These are phyloP conservation scores for Pelargonium cotyledonis DNA, from an alignment of 441 rosid genomes.

Conservation along the genomic window DNA sequence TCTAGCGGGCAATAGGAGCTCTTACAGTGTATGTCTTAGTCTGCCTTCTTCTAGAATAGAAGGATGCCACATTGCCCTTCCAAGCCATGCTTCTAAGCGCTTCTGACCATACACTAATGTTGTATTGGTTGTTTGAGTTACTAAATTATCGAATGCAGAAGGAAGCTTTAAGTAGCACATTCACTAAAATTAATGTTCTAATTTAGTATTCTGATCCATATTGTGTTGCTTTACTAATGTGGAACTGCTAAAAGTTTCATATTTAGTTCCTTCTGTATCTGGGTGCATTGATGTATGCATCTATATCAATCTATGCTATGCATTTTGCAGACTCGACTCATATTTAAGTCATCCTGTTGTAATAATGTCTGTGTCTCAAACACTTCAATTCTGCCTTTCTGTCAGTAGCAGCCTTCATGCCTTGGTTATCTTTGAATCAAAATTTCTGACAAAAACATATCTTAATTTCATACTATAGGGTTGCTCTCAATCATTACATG, in stretches of 20 bases:
- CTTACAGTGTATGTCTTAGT: constrained; percentile 3
- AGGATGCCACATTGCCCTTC: not conserved
- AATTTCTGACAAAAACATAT: constrained; percentile 11
- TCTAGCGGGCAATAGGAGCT: not conserved
- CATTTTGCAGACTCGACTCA: not conserved
- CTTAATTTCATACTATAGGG: constrained; percentile 45
- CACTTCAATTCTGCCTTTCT: constrained; percentile 1
- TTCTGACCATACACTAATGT: not conserved
- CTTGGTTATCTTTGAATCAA: not conserved
- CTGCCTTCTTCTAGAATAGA: not conserved
- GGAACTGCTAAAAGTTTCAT: not conserved
- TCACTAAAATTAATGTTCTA: not conserved
- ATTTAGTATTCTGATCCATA: not conserved
- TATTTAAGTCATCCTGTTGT: not conserved
- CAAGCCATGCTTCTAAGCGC: not conserved
- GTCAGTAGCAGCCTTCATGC: not conserved
- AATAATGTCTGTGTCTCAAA: not conserved
- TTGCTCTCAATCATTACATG: constrained; percentile 91
- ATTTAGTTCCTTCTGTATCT: not conserved
- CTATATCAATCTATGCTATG: not conserved
- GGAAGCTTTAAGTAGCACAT: not conserved
- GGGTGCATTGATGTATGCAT: not conserved
- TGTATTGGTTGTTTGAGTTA: not conserved
- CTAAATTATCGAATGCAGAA: not conserved
- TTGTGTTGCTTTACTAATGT: not conserved